Conservation (phyloP, 768 basidiomycete species). For the Tylopilus felleus region DNA sequence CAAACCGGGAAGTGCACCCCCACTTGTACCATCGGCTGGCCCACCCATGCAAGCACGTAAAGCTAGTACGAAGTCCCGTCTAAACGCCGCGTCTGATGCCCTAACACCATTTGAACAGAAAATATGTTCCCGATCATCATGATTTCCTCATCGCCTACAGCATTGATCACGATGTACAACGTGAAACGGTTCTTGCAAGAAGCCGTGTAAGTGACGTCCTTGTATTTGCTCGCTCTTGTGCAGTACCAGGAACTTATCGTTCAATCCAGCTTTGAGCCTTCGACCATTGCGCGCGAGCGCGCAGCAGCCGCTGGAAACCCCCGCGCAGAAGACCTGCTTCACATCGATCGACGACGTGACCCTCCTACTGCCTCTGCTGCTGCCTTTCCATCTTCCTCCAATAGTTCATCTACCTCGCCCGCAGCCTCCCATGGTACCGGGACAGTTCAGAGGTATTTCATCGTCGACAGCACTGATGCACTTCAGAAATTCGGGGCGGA, state of each 20-base stretch:
- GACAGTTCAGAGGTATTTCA: conserved; percentile 64
- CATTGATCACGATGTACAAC: conserved; percentile 66
- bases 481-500: conserved; percentile 88
- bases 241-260: neutral
- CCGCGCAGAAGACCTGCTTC: conserved; percentile 77
- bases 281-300: conserved; percentile 69
- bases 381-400: conserved; percentile 8
- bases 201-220: conserved; percentile 51
- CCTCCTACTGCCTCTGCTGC: conserved; percentile 24
- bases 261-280: conserved; percentile 60
- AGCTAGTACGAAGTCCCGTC: conserved; percentile 51
- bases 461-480: conserved; percentile 92
- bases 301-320: conserved; percentile 68
- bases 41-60: conserved; percentile 54
- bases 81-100: neutral
- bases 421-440: conserved; percentile 25
- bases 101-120: conserved; percentile 37
- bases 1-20: conserved; percentile 46
- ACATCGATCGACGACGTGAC: conserved; percentile 85
- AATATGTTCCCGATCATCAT: conserved; percentile 92
- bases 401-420: neutral
- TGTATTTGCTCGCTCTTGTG: too few relatives aligned
- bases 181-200: conserved; percentile 93
- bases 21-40: conserved; percentile 38
- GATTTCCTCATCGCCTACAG: conserved; percentile 90